Percentiles rank a stretch among this genome's conserved stretches.
phyloP scores from a whole-genome alignment of 2,329 filamentous ascomycete species.

The Onygena corvina region DNA sequence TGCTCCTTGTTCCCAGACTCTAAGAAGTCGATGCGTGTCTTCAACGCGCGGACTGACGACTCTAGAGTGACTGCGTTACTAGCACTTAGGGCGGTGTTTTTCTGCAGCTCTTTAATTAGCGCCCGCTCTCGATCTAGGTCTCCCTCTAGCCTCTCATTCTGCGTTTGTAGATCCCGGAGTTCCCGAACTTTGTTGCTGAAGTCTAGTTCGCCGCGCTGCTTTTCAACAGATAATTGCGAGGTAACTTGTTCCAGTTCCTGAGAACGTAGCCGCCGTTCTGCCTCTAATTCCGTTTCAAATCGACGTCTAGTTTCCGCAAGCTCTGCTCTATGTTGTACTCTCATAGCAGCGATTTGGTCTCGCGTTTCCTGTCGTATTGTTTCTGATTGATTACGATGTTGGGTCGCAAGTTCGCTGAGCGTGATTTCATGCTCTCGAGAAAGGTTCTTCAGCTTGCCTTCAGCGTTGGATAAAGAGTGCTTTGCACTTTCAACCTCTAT shows the following conservation, averaged over 20 bases:
- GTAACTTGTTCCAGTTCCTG: slow-evolving; percentile 57
- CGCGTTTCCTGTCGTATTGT: slow-evolving; percentile 32
- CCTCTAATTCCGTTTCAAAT: slow-evolving; percentile 54
- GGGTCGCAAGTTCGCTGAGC: slow-evolving; percentile 41
- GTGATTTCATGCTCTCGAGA: slow-evolving; percentile 42
- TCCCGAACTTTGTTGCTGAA: slow-evolving; percentile 45
- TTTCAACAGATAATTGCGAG: slow-evolving; percentile 39
- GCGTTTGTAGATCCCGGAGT: slow-evolving; percentile 32
- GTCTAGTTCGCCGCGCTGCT: slow-evolving; percentile 32
- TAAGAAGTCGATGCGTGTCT: slow-evolving; percentile 74
- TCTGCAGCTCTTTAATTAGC: slow-evolving; percentile 46
- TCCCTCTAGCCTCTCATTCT: slow-evolving; percentile 32
- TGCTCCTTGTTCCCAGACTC: slow-evolving; percentile 84
- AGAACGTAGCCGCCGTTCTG: slow-evolving; percentile 47
- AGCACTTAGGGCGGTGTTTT: slow-evolving; percentile 48
- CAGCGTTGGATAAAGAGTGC: slow-evolving; percentile 40
- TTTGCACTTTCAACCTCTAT: slow-evolving; percentile 55
- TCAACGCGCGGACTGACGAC: slow-evolving; percentile 60
- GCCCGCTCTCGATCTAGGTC: slow-evolving; percentile 52
- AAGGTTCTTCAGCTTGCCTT: slow-evolving; percentile 41
- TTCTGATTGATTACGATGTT: slow-evolving; percentile 38
- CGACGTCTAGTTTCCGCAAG: slow-evolving; percentile 52
- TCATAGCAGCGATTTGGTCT: slow-evolving; percentile 46
- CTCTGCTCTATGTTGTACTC: slow-evolving; percentile 54
- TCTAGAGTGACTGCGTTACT: slow-evolving; percentile 57